phyloP scores from a whole-genome alignment of 768 basidiomycete species.

The Coprinellus micaceus region DNA sequence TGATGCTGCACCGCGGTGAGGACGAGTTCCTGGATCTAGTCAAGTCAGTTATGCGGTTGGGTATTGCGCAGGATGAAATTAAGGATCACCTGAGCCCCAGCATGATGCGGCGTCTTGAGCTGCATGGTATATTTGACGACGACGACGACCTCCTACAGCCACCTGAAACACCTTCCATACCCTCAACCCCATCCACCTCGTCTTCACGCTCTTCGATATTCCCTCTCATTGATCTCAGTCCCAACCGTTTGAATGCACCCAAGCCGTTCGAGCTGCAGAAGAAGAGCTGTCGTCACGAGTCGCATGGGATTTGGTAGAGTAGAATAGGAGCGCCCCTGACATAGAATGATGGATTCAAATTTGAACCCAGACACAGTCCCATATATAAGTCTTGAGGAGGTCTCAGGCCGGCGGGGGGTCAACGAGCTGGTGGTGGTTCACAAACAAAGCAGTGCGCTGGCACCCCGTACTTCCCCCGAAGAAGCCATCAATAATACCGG shows the following conservation, averaged over 20 bases:
- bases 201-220: neutral
- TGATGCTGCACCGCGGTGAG: slow-evolving; percentile 8
- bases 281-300: neutral
- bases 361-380: neutral
- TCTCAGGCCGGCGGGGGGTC: too few species aligned
- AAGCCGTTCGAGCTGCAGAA: neutral
- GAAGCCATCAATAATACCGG: too few species aligned
- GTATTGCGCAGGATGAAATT: neutral
- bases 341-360: neutral
- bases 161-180: neutral
- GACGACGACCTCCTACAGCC: neutral
- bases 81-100: neutral
- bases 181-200: neutral
- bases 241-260: neutral
- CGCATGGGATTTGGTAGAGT: neutral
- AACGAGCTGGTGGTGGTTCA: too few species aligned
- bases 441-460: too few species aligned
- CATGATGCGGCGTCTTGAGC: neutral
- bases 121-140: neutral
- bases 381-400: too few species aligned
- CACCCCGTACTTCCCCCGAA: too few species aligned
- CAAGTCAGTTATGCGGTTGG: neutral
- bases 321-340: neutral
- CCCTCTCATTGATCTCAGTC: neutral
- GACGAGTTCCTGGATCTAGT: slow-evolving; percentile 5